phyloP scores from a whole-genome alignment of 257 asterid genomes.

The Paraleonurus japonicus region DNA sequence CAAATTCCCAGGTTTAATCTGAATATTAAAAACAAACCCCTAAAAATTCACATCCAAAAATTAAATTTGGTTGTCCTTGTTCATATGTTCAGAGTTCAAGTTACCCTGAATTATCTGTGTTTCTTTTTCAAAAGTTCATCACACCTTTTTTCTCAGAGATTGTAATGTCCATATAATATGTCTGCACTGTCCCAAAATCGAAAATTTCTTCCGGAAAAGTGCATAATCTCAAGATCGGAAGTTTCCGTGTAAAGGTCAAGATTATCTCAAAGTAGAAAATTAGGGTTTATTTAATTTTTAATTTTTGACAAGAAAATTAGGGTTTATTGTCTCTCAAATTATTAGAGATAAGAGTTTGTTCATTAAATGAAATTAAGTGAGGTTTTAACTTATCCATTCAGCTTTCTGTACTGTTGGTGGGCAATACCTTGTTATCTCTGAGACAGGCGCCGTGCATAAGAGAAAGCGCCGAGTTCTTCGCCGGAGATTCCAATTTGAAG shows the following conservation, averaged over 20 bases:
- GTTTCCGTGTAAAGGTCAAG: too few species aligned
- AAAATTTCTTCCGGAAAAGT: too few species aligned
- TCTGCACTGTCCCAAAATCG: background rate
- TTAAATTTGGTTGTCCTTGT: background rate
- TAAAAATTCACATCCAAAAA: background rate
- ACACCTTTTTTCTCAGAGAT: background rate
- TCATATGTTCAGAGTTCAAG: conserved; percentile 6
- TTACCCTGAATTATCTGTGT: background rate
- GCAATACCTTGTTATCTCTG: conserved; percentile 95
- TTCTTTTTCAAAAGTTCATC: background rate
- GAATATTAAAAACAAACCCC: background rate
- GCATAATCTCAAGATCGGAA: too few species aligned
- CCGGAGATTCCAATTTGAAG: conserved; percentile 87
- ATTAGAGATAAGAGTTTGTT: conserved; percentile 10
- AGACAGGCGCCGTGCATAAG: conserved; percentile 86
- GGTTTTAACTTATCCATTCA: conserved; percentile 11
- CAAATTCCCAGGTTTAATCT: conserved; percentile 1
- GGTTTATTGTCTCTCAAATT: conserved; percentile 18
- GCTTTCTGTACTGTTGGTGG: conserved; percentile 33
- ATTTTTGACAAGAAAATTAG: too few species aligned
- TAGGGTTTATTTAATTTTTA: too few species aligned
- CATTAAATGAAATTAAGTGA: conserved; percentile 14
- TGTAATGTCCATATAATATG: background rate
- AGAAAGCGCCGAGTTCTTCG: conserved; percentile 64
- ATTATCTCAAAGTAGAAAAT: too few species aligned